phyloP scores from a whole-genome alignment of 164 flowering plant species.

The Magnolia changhungtana region DNA sequence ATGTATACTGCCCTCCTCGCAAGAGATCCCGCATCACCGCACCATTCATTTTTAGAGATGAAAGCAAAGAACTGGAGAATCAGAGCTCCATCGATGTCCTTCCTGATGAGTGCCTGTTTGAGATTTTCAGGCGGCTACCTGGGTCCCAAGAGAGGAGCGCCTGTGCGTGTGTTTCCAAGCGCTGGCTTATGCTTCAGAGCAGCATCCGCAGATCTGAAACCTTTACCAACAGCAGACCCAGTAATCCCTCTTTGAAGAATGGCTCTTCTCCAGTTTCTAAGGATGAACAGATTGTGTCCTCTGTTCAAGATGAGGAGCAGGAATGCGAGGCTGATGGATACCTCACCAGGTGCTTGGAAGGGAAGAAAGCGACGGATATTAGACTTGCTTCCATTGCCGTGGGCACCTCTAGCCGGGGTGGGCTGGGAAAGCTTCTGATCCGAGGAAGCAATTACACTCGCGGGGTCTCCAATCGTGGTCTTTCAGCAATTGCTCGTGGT shows the following conservation, averaged over 20 bases:
- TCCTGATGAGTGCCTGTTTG: conserved; percentile 82
- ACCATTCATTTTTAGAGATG: conserved; percentile 25
- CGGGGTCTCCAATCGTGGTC: conserved; percentile 52
- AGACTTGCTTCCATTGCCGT: conserved; percentile 80
- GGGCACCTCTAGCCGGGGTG: conserved; percentile 60
- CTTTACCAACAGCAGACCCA: conserved; percentile 15
- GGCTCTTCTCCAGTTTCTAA: conserved; percentile 2
- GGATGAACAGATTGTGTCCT: conserved; percentile 21
- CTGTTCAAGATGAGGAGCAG: conserved; percentile 23
- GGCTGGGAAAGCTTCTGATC: conserved; percentile 69
- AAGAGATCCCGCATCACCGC: conserved; percentile 37
- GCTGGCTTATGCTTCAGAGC: conserved; percentile 62
- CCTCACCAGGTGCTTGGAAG: conserved; percentile 68
- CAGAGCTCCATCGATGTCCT: conserved; percentile 54
- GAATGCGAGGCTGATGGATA: conserved; percentile 43
- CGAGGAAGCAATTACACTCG: conserved; percentile 41
- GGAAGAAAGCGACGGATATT: conserved; percentile 67
- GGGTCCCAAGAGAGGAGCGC: conserved; percentile 53
- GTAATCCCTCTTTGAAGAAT: not conserved
- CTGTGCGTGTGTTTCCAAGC: conserved; percentile 75
- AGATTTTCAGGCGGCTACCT: conserved; percentile 66
- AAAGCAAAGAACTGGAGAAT: conserved; percentile 21
- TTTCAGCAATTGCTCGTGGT: conserved; percentile 57
- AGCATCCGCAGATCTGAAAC: conserved; percentile 46
- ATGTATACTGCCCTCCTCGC: conserved; percentile 36